Evolutionary conservation across 495 filamentous ascomycete species (phyloP), one percentile per base, ranked within the genome.

Genomic region (Podospora didyma): DNA sequence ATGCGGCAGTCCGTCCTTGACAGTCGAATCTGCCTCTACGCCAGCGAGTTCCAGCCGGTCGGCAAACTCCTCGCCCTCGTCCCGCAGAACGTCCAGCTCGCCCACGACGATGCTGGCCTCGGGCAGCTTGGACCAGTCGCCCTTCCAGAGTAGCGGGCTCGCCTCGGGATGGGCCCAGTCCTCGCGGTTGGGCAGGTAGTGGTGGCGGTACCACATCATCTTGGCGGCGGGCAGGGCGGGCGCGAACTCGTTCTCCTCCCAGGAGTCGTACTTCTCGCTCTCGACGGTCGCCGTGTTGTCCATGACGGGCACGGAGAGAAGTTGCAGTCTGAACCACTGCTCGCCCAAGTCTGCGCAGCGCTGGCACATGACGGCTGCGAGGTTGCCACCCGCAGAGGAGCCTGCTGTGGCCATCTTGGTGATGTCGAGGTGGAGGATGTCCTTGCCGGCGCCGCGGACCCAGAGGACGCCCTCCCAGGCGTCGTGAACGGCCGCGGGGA

Each of bases 1-100:
- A 71, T 85, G 82, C 12, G 80, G 82, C 78, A 82, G 82, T 0
- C 79, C 80, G 64, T 80, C 75, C 79, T 82, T 82, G 26, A 82
- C 67, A 61, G 82, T 74, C 45, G 81, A 62, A 61, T 82, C 72
- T 2, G 77, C 77, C 24, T 59, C 35, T 2, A 82, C 76, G 2
- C 80, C 80, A 7, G 74, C 75, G 22, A 72, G 59, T 37, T 56
- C 57, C 46, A 84, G 60, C 53, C 78, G 81, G 54, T 75, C 64
- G 9, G 73, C 80, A 67, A 82, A 84, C 55, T 74, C 64, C 62
- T 76, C 74, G 2, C 80, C 81, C 47, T 84, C 81, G 1, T 64
- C 66, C 11, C 80, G 69, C 48, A 84, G 60, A 16, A 84, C 80
- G 62, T 84, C 81, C 56, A 82, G 45, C 60, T 82, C 81, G 0